Evolutionary conservation across 805 yeast genomes (phyloP).

Genomic region (Saccharomycopsis synnaedendra): DNA sequence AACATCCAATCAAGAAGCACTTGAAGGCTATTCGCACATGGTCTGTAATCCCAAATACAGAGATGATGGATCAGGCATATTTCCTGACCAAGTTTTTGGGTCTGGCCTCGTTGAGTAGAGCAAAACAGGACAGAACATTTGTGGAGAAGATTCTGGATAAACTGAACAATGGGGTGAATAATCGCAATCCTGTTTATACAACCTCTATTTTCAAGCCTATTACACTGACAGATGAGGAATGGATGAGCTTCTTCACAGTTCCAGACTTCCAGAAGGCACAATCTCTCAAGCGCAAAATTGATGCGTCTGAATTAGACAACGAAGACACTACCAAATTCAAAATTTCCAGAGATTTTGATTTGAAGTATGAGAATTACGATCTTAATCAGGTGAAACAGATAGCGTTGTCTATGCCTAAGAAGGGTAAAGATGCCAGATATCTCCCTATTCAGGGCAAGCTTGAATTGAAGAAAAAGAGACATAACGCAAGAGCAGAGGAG

Average conservation of each 20-base stretch:
- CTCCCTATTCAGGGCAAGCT: slow-evolving; percentile 69
- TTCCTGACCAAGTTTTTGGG: slow-evolving; percentile 51
- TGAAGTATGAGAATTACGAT: slow-evolving; percentile 35
- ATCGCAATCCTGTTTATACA: slow-evolving; percentile 27
- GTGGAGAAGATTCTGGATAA: slow-evolving; percentile 23
- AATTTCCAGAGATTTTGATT: slow-evolving; percentile 72
- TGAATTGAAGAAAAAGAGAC: slow-evolving; percentile 77
- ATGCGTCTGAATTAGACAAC: slow-evolving; percentile 26
- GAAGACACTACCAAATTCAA: slow-evolving; percentile 39
- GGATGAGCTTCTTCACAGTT: slow-evolving; percentile 63
- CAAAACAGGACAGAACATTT: slow-evolving; percentile 16
- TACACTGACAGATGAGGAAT: slow-evolving; percentile 55
- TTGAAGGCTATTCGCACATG: slow-evolving; percentile 67
- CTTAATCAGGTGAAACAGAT: slow-evolving; percentile 19
- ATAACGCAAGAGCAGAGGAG: slow-evolving; percentile 46
- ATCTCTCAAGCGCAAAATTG: slow-evolving; percentile 32
- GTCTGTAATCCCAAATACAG: slow-evolving; percentile 82
- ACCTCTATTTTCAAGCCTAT: slow-evolving; percentile 67
- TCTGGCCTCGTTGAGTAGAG: slow-evolving; percentile 29
- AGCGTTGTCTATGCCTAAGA: slow-evolving; percentile 37
- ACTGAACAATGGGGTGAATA: slow-evolving; percentile 23
- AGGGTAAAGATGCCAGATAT: slow-evolving; percentile 49
- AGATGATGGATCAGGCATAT: slow-evolving; percentile 75
- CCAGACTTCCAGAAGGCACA: slow-evolving; percentile 28
- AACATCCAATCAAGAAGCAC: slow-evolving; percentile 70